Percentiles rank a stretch among this genome's conserved stretches.
Evolutionary conservation across 2,329 filamentous ascomycete genomes (phyloP).

Genomic region (Ceratocystis colombiana): DNA sequence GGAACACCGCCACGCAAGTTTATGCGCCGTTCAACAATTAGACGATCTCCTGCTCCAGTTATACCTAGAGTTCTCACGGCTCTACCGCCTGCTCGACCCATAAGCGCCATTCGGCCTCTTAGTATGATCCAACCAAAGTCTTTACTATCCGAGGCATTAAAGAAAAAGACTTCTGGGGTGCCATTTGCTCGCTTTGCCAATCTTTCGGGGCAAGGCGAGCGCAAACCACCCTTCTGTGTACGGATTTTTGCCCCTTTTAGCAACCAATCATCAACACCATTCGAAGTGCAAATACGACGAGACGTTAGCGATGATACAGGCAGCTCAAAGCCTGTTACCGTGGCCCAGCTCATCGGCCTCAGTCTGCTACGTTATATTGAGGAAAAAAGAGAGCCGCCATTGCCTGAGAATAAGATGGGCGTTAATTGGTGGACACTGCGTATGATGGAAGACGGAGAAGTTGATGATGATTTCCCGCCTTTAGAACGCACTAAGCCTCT

Average conservation of each 20-base stretch:
- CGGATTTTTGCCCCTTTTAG: constrained; percentile 70
- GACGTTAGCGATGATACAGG: constrained; percentile 58
- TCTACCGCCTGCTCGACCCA: constrained; percentile 60
- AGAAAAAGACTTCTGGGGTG: constrained; percentile 58
- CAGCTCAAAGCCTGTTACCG: constrained; percentile 52
- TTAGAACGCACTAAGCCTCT: constrained; percentile 63
- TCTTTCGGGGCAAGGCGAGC: constrained; percentile 66
- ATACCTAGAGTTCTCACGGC: constrained; percentile 51
- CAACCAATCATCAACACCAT: constrained; percentile 51
- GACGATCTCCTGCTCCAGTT: constrained; percentile 48
- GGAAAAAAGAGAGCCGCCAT: constrained; percentile 59
- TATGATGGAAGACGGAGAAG: constrained; percentile 76
- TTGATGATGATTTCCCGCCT: constrained; percentile 76
- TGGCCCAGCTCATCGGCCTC: constrained; percentile 72
- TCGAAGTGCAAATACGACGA: constrained; percentile 61
- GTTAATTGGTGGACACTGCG: constrained; percentile 74
- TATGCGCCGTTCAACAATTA: constrained; percentile 52
- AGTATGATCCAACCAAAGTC: constrained; percentile 62
- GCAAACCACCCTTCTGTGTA: constrained; percentile 59
- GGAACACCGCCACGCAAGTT: constrained; percentile 55
- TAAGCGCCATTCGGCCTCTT: constrained; percentile 51
- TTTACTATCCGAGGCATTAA: constrained; percentile 60
- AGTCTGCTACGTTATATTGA: constrained; percentile 69
- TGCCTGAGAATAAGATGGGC: constrained; percentile 57
- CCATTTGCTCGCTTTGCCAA: constrained; percentile 69